A percentile compares a stretch with the other conserved stretches of the same genome.
These are phyloP conservation scores for Hypoxylon sp. DNA, from an alignment of 2,329 filamentous ascomycete genomes.

Conservation along the genomic window DNA sequence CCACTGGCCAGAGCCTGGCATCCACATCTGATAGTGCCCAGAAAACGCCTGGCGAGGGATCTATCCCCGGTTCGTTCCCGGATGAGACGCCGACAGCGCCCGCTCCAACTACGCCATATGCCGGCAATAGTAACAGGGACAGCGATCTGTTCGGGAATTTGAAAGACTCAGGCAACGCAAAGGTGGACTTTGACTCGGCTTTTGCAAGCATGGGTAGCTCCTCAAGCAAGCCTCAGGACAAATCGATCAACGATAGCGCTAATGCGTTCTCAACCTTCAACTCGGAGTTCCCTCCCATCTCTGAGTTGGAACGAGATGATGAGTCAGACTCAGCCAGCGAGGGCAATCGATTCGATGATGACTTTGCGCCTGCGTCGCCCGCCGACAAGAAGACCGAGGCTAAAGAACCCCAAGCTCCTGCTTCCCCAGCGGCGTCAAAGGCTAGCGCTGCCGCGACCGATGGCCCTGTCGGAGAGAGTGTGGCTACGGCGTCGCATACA, in stretches of 20 bases:
- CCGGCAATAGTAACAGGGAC: slow-evolving; percentile 51
- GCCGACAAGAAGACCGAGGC: slow-evolving; percentile 55
- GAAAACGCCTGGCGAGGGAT: slow-evolving; percentile 53
- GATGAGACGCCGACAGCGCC: slow-evolving; percentile 57
- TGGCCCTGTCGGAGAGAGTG: slow-evolving; percentile 47
- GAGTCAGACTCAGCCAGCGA: slow-evolving; percentile 87
- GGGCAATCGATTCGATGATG: slow-evolving; percentile 90
- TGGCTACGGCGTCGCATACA: slow-evolving; percentile 43
- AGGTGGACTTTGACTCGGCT: slow-evolving; percentile 87
- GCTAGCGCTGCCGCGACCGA: slow-evolving; percentile 52
- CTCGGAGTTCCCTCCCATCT: slow-evolving; percentile 92
- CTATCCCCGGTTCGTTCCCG: slow-evolving; percentile 68
- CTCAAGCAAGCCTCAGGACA: slow-evolving; percentile 64
- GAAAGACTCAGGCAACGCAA: slow-evolving; percentile 71
- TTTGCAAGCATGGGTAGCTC: slow-evolving; percentile 80
- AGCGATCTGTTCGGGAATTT: slow-evolving; percentile 68
- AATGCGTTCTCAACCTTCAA: slow-evolving; percentile 70
- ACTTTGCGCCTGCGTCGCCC: slow-evolving; percentile 80
- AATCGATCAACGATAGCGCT: slow-evolving; percentile 58
- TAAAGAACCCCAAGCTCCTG: slow-evolving; percentile 48
- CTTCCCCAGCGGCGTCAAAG: slow-evolving; percentile 51
- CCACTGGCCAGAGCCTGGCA: slow-evolving; percentile 56
- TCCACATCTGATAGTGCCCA: slow-evolving; percentile 55
- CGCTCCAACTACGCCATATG: slow-evolving; percentile 50
- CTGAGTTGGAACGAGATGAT: slow-evolving; percentile 85